A percentile compares a stretch with the other conserved stretches of the same genome.
phyloP scores from a whole-genome alignment of 768 basidiomycete species.

The Amanita pseudoporphyria region DNA sequence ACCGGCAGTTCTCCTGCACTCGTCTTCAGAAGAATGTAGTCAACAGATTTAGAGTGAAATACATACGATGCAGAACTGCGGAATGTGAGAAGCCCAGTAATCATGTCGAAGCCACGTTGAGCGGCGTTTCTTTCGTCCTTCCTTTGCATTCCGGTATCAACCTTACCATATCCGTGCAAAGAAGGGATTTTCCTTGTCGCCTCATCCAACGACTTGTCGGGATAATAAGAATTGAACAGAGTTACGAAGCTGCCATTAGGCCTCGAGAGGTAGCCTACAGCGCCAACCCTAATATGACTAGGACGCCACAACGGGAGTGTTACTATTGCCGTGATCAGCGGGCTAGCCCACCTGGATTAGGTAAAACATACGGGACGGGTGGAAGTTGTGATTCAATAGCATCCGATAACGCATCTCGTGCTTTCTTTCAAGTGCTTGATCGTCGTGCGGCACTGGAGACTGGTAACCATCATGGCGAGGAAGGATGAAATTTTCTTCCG shows the following conservation, averaged over 20 bases:
- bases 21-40: background rate
- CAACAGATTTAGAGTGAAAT: background rate
- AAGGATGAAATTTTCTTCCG: slow-evolving; percentile 13
- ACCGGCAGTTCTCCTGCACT: slow-evolving; percentile 31
- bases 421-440: slow-evolving; percentile 29
- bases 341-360: background rate
- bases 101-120: slow-evolving; percentile 43
- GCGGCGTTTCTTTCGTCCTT: slow-evolving; percentile 51
- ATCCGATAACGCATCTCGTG: slow-evolving; percentile 65
- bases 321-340: slow-evolving; percentile 26
- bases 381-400: slow-evolving; percentile 56
- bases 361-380: slow-evolving; percentile 48
- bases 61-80: slow-evolving; percentile 21
- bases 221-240: slow-evolving; percentile 62
- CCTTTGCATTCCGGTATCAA: slow-evolving; percentile 35
- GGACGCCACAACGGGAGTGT: slow-evolving; percentile 69
- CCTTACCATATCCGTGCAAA: slow-evolving; percentile 55
- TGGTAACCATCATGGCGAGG: slow-evolving; percentile 25
- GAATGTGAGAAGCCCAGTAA: slow-evolving; percentile 37
- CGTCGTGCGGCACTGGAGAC: slow-evolving; percentile 33
- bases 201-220: slow-evolving; percentile 33
- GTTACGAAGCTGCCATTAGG: slow-evolving; percentile 61
- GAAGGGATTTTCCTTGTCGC: slow-evolving; percentile 41
- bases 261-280: slow-evolving; percentile 68
- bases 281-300: slow-evolving; percentile 52